Evolutionary conservation across 306 rosid species (phyloP).

Genomic region (Astragalus glycyphyllos): DNA sequence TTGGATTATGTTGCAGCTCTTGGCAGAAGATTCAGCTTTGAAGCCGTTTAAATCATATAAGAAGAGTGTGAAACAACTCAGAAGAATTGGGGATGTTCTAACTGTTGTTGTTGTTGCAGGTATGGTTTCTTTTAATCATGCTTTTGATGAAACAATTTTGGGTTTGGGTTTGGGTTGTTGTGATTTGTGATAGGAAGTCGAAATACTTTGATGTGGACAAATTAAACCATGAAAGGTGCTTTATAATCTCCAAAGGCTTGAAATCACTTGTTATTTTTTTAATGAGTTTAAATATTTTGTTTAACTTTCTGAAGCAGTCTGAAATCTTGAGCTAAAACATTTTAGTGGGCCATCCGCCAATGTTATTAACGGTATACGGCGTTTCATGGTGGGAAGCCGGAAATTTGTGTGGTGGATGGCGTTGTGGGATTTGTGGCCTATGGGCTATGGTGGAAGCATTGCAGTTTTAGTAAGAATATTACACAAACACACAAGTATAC

Average conservation of each 20-base stretch:
- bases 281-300: conserved; percentile 7
- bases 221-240: conserved; percentile 6
- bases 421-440: background rate
- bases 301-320: conserved; percentile 12
- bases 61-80: conserved; percentile 62
- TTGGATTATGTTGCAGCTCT: conserved; percentile 62
- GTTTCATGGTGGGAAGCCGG: background rate
- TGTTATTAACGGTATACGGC: background rate
- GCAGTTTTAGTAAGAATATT: no score
- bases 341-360: no score
- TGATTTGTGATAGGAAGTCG: conserved; percentile 31
- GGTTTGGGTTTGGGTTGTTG: background rate
- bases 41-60: conserved; percentile 83
- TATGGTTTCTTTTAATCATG: conserved; percentile 37
- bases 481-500: no score
- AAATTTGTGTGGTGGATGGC: background rate
- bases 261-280: background rate
- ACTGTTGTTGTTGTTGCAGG: conserved; percentile 76
- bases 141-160: conserved; percentile 12
- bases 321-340: background rate
- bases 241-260: conserved; percentile 24
- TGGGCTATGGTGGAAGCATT: no score
- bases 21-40: conserved; percentile 74
- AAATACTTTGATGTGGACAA: conserved; percentile 23
- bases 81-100: conserved; percentile 70